Percentiles rank a stretch among this genome's conserved stretches.
phyloP scores from a whole-genome alignment of 257 asterid species.

The Anisodus acutangulus region DNA sequence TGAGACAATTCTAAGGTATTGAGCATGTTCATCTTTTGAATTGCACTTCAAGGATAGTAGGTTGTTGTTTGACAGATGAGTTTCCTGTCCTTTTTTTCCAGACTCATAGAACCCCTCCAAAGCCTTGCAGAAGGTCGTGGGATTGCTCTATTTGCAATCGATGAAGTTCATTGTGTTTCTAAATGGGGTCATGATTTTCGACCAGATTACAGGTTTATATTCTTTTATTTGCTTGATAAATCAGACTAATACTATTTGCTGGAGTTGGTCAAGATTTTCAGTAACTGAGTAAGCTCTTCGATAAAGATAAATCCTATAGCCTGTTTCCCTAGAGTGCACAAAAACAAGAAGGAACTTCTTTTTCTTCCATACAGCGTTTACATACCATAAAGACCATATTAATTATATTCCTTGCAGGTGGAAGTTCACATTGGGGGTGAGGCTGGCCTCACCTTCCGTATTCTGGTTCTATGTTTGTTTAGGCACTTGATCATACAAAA shows the following conservation, averaged over 20 bases:
- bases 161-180: slow-evolving; percentile 86
- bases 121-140: slow-evolving; percentile 71
- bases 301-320: neutral
- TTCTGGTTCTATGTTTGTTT: slow-evolving; percentile 7
- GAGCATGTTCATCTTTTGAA: neutral
- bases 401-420: neutral
- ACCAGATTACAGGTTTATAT: slow-evolving; percentile 75
- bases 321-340: neutral
- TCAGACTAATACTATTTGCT: neutral
- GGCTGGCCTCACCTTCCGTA: neutral
- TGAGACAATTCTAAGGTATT: slow-evolving; percentile 74
- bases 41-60: neutral
- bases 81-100: slow-evolving; percentile 39
- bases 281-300: neutral
- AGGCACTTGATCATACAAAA: neutral
- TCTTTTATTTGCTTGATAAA: slow-evolving; percentile 29
- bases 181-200: slow-evolving; percentile 95
- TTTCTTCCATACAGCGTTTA: neutral
- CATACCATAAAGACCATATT: neutral
- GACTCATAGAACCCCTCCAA: slow-evolving; percentile 64
- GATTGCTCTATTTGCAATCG: slow-evolving; percentile 75
- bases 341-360: neutral
- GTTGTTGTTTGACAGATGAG: slow-evolving; percentile 28
- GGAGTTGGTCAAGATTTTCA: neutral
- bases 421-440: neutral